Conservation (phyloP, 2,329 filamentous ascomycete genomes). For the Nemania sp. region DNA sequence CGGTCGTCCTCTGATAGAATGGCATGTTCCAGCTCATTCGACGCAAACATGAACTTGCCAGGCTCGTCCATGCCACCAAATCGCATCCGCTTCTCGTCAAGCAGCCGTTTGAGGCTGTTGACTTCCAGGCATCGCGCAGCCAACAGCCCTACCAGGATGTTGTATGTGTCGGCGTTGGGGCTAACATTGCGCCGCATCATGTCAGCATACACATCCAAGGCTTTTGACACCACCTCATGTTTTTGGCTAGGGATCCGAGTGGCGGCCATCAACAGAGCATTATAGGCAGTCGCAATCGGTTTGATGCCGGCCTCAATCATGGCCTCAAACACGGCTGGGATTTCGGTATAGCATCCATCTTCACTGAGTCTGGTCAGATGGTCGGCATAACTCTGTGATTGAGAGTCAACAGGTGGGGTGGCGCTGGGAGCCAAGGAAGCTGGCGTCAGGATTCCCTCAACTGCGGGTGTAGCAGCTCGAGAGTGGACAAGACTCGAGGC, state of each 20-base stretch:
- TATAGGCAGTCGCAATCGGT: conserved; percentile 87
- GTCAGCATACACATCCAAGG: conserved; percentile 91
- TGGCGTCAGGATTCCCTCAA: conserved; percentile 48
- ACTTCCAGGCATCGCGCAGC: conserved; percentile 81
- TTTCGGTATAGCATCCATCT: conserved; percentile 77
- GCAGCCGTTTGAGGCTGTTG: conserved; percentile 67
- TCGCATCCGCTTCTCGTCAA: conserved; percentile 81
- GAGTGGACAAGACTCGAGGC: conserved; percentile 47
- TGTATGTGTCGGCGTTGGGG: conserved; percentile 84
- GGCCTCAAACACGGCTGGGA: conserved; percentile 86
- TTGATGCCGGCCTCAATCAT: conserved; percentile 82
- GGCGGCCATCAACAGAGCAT: conserved; percentile 81
- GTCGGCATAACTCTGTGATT: conserved; percentile 73
- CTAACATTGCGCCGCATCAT: conserved; percentile 86
- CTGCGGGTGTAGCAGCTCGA: conserved; percentile 45
- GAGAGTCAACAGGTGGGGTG: conserved; percentile 63
- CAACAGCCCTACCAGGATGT: conserved; percentile 81
- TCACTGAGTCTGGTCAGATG: conserved; percentile 76
- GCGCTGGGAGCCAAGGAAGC: conserved; percentile 57
- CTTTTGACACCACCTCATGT: conserved; percentile 85
- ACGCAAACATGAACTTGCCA: conserved; percentile 75
- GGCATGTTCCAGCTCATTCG: conserved; percentile 82
- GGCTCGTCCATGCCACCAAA: conserved; percentile 72
- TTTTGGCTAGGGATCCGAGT: conserved; percentile 79
- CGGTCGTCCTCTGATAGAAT: conserved; percentile 88